Base-by-base conservation (phyloP, 169 alveolate genomes). In the Eimeria brunetti region DNA sequence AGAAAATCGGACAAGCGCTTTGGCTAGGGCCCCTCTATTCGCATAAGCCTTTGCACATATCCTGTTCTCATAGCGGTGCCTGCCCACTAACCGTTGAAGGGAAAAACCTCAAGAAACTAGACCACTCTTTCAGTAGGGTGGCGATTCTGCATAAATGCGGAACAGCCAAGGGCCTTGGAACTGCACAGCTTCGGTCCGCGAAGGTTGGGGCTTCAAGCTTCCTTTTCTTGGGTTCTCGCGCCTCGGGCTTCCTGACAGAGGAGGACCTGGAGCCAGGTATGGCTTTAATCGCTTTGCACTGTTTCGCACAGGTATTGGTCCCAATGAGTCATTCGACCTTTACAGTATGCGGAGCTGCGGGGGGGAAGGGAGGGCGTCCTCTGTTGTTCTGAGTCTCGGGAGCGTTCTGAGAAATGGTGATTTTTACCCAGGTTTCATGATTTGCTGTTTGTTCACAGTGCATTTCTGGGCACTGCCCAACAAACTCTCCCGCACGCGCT, bases 61-160 rank as follows among this genome's bases (percentile, higher is more conserved):
- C 71, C 27, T 92, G 96, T 46, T 30, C 89, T 14, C 67, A 71
- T 41, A 22, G 53, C 20, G 76, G 81, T n/a, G 96, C 53, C 1
- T 92, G 96, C 81, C 36, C 71, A 22, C 24, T 92, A 4, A 36
- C 49, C 2, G 64, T 92, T 11, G 33, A 69, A 20, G 96, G 96
- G 16, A 80, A 73, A 20, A 92, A 92, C 67, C 93, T 92, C 18
- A 46, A 78, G 18, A 46, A 38, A 53, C 33, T 64, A 62, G 96
- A 92, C 88, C 88, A 76, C 73, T 92, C 96, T 24, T 64, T 80
- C 64, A 92, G 93, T 44, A 44, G 96, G 69, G 69, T 92, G 33
- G 96, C 96, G 1, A 27, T 80, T 20, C 88, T 92, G 60, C 44
- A 81, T 27, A 36, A 22, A 2, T 92, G 96, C 93, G 96, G 96